phyloP scores from a whole-genome alignment of 441 rosid genomes.

The Corymbia citriodora region DNA sequence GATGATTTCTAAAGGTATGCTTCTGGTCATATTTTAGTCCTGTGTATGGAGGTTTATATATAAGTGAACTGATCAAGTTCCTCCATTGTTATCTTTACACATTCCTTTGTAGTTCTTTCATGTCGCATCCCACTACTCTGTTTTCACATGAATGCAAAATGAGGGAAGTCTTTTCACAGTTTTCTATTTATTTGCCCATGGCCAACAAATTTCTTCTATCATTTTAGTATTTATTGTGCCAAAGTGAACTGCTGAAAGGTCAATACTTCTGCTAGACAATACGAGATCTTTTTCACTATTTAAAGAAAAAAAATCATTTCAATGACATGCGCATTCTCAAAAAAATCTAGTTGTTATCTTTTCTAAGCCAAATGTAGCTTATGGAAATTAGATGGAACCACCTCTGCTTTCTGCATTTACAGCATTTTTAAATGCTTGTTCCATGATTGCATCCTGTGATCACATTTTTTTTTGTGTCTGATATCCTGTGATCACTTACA shows the following conservation, averaged over 20 bases:
- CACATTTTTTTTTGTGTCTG: neutral
- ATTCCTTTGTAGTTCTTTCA: neutral
- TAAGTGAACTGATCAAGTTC: neutral
- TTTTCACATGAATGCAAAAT: neutral
- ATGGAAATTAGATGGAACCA: neutral
- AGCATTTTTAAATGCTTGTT: neutral
- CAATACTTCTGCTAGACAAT: neutral
- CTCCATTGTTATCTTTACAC: neutral
- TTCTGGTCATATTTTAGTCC: neutral
- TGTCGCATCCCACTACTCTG: neutral
- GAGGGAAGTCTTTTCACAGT: neutral
- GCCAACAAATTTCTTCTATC: neutral
- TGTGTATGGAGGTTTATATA: neutral
- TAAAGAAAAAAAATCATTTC: neutral
- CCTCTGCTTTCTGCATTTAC: neutral
- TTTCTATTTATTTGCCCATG: neutral
- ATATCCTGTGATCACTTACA: neutral
- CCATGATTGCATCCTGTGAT: neutral
- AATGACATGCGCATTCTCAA: neutral
- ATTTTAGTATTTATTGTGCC: neutral
- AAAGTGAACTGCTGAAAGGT: neutral
- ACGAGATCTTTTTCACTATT: neutral
- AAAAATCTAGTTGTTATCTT: neutral
- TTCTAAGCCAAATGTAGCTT: neutral
- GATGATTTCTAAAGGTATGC: conserved; percentile 32